These are phyloP conservation scores for Leccinum solheimii DNA, from an alignment of 1,284 basidiomycete genomes.

Conservation along the genomic window DNA sequence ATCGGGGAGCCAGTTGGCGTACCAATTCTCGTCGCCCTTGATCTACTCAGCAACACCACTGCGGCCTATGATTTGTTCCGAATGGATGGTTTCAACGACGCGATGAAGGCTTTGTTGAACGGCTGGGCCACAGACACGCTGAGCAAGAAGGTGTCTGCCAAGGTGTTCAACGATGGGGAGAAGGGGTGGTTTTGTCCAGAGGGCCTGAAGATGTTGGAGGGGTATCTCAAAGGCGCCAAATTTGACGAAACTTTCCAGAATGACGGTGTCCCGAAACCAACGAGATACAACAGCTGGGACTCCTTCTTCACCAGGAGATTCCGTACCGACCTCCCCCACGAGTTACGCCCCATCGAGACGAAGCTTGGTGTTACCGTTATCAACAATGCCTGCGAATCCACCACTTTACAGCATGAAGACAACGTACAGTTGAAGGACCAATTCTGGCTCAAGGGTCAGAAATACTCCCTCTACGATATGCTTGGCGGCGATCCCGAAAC, in stretches of 20 bases:
- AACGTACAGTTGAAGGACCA: slow-evolving; percentile 38
- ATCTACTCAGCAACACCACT: slow-evolving; percentile 28
- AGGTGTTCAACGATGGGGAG: neutral
- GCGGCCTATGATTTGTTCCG: slow-evolving; percentile 25
- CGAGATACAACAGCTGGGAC: slow-evolving; percentile 4
- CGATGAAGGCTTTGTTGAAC: neutral
- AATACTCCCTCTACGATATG: slow-evolving; percentile 43
- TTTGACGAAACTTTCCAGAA: slow-evolving; percentile 7
- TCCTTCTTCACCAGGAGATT: slow-evolving; percentile 1
- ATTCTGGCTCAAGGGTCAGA: slow-evolving; percentile 51
- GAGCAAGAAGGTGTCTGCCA: neutral
- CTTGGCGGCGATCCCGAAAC: slow-evolving; percentile 16
- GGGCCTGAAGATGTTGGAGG: neutral
- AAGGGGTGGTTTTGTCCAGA: neutral
- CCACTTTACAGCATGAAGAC: slow-evolving; percentile 37
- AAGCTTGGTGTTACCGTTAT: slow-evolving; percentile 25
- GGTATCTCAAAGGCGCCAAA: neutral
- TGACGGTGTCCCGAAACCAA: neutral
- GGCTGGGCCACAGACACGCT: slow-evolving; percentile 11
- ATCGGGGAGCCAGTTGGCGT: slow-evolving; percentile 22
- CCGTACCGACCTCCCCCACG: neutral
- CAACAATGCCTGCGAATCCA: slow-evolving; percentile 48
- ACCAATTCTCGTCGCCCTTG: slow-evolving; percentile 23
- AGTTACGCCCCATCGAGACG: slow-evolving; percentile 38
- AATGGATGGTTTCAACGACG: neutral